These are phyloP conservation scores for Stephania japonica DNA, from an alignment of 164 flowering plant species.

Conservation along the genomic window DNA sequence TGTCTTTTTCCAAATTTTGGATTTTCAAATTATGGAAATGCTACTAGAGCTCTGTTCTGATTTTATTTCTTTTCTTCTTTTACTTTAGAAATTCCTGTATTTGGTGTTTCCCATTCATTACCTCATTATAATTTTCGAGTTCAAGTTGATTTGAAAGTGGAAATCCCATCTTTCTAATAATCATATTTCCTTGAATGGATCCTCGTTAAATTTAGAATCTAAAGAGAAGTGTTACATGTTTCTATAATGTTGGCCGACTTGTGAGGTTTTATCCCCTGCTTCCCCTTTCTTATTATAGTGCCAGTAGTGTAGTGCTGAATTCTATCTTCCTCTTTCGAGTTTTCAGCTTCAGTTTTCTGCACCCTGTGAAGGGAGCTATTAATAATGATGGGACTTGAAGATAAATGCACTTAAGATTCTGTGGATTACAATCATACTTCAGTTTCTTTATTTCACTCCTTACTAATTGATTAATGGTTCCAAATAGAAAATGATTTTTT, in stretches of 20 bases:
- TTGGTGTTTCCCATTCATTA: neutral
- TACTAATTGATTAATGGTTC: neutral
- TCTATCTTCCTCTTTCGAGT: neutral
- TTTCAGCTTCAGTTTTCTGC: neutral
- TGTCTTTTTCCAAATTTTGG: slow-evolving; percentile 4
- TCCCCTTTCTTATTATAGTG: neutral
- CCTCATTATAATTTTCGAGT: neutral
- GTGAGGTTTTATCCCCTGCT: too few relatives aligned
- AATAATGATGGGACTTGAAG: neutral
- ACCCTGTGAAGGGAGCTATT: too few relatives aligned
- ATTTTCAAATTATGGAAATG: neutral
- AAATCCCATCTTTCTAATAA: neutral
- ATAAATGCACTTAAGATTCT: neutral
- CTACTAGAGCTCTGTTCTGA: neutral
- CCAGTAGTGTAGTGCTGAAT: neutral
- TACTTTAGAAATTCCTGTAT: neutral
- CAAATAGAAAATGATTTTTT: too few relatives aligned
- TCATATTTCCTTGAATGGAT: neutral
- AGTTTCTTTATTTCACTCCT: neutral
- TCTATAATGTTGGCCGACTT: neutral
- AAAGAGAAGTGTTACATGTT: neutral
- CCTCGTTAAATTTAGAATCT: neutral
- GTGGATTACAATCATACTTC: neutral
- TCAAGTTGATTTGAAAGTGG: neutral
- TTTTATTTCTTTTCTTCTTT: neutral